These are phyloP conservation scores for Talaromyces ruber DNA, from an alignment of 495 filamentous ascomycete genomes.

Conservation along the genomic window DNA sequence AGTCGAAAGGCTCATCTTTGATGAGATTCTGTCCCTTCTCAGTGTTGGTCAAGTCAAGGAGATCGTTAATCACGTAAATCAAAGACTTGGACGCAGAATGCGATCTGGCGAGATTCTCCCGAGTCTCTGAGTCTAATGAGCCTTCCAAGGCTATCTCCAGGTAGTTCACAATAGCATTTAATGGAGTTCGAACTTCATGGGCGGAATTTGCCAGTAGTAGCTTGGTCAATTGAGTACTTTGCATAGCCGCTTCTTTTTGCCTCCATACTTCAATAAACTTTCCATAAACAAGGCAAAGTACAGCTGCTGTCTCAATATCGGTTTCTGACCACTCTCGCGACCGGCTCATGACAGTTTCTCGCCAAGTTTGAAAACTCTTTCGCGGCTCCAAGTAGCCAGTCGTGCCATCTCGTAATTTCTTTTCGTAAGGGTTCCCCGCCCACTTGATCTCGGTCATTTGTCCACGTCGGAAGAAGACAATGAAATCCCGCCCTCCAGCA, in stretches of 20 bases:
- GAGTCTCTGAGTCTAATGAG: constrained; percentile 68
- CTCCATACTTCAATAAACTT: constrained; percentile 91
- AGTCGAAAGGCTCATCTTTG: constrained; percentile 74
- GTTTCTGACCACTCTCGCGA: constrained; percentile 63
- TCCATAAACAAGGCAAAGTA: constrained; percentile 84
- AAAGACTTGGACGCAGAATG: constrained; percentile 95
- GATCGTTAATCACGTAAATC: constrained; percentile 93
- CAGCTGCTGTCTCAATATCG: constrained; percentile 76
- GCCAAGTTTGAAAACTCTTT: constrained; percentile 70
- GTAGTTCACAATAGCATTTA: constrained; percentile 96
- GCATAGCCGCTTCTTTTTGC: constrained; percentile 79
- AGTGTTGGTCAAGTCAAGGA: constrained; percentile 84
- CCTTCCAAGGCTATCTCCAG: constrained; percentile 90
- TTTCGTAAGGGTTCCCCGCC: constrained; percentile 92
- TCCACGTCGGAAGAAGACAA: constrained; percentile 81
- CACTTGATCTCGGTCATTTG: constrained; percentile 76
- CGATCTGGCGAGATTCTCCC: constrained; percentile 78
- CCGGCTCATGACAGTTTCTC: constrained; percentile 66
- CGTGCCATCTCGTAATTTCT: constrained; percentile 58
- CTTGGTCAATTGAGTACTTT: constrained; percentile 72
- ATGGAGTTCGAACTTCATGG: constrained; percentile 87
- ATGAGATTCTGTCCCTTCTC: constrained; percentile 75
- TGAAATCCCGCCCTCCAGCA: constrained; percentile 71
- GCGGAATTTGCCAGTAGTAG: constrained; percentile 86
- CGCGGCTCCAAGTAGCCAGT: constrained; percentile 64